Percentiles rank a stretch among this genome's conserved stretches.
These are phyloP conservation scores for Psophocarpus tetragonolobus DNA, from an alignment of 306 rosid species.

Conservation along the genomic window DNA sequence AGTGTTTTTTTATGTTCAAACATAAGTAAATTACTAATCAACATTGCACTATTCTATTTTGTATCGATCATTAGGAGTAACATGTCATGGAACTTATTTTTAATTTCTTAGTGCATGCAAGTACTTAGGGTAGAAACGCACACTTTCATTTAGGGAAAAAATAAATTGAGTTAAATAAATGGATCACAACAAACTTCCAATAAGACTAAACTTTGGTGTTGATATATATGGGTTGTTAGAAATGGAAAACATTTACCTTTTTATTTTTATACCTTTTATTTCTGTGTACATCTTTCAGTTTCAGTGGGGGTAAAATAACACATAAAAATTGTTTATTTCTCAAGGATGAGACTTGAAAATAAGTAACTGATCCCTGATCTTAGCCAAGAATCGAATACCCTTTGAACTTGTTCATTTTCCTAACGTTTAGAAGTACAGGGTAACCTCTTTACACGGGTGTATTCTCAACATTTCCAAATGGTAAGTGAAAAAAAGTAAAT, in stretches of 20 bases:
- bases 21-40: too few species aligned
- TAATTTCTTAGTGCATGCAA: not conserved
- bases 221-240: not conserved
- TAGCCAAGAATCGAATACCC: not conserved
- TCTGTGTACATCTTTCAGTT: too few species aligned
- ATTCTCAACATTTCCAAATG: not conserved
- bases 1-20: not conserved
- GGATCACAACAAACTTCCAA: not conserved
- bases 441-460: not conserved
- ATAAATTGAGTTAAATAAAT: not conserved
- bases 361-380: not conserved
- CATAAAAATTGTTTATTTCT: not conserved
- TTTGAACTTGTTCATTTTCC: not conserved
- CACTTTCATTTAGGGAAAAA: not conserved
- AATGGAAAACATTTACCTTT: not conserved
- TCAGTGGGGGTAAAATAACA: not conserved
- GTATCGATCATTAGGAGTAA: not conserved
- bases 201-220: slow-evolving; percentile 2
- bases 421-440: not conserved
- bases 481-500: slow-evolving; percentile 21
- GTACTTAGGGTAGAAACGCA: not conserved
- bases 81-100: not conserved
- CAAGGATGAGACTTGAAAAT: not conserved
- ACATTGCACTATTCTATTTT: too few species aligned
- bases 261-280: not conserved